Evolutionary conservation across 805 yeast genomes (phyloP).

Genomic region (Metschnikowia peoriensis): DNA sequence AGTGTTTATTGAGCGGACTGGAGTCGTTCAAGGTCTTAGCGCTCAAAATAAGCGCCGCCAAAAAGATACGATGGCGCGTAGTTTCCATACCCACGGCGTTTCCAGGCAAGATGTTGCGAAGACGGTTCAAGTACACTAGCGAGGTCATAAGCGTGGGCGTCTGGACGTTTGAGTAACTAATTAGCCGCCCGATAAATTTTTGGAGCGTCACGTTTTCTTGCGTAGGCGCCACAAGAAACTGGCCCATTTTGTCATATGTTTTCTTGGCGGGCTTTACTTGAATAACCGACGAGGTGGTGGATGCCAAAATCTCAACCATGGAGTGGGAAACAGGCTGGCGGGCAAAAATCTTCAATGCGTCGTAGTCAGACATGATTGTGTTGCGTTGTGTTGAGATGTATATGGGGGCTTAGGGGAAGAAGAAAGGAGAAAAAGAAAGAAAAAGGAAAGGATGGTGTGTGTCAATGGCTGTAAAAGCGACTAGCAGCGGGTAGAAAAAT

Average conservation of each 20-base stretch:
- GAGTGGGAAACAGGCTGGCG: constrained; percentile 55
- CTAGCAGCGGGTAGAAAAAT: neutral
- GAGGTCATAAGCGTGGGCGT: constrained; percentile 95
- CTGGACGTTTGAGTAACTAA: constrained; percentile 84
- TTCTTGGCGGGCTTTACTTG: constrained; percentile 34
- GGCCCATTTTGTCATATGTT: constrained; percentile 13
- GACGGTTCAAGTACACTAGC: constrained; percentile 74
- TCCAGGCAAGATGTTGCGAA: constrained; percentile 76
- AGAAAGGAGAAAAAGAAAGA: neutral
- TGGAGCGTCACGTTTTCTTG: constrained; percentile 35
- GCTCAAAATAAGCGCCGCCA: constrained; percentile 86
- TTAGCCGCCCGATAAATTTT: constrained; percentile 68
- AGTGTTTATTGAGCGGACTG: constrained; percentile 92
- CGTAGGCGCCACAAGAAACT: constrained; percentile 26
- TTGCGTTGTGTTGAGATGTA: neutral
- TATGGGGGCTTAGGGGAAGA: neutral
- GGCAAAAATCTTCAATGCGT: constrained; percentile 53
- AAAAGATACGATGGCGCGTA: constrained; percentile 87
- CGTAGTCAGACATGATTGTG: constrained; percentile 27
- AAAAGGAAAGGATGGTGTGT: too few species aligned
- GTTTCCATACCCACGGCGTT: constrained; percentile 91
- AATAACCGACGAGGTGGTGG: constrained; percentile 58
- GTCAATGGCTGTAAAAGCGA: neutral
- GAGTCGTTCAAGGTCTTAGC: constrained; percentile 93
- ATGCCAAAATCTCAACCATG: constrained; percentile 57